Evolutionary conservation across 169 alveolate genomes (phyloP), one percentile per base, ranked within the genome.

Genomic region (Babesia ovata): DNA sequence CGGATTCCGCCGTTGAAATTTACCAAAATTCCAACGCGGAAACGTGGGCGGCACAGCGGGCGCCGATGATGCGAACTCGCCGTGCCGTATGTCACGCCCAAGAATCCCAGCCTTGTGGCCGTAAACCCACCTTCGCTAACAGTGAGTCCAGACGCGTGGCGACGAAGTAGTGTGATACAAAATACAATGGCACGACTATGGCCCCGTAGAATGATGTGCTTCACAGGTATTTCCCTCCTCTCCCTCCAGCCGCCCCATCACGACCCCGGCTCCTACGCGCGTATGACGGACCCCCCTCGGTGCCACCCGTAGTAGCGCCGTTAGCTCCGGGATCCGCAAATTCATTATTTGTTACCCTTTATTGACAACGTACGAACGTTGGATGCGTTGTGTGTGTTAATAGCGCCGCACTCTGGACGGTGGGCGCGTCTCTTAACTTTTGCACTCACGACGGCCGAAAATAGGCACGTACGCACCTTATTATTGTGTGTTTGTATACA

Each of bases 191-290:
- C 33, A 4, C 53, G 76, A 54, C 65, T 29, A 12, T 29, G 67
- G 33, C 56, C 76, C 76, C 29, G 33, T 33, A 28, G 21, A 24
- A 36, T 33, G 39, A 33, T 33, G 39, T 33, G 39, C 39, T 33
- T 33, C 39, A 4, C 10, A 33, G 39, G 39, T 6, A 33, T 33
- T 33, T 33, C 39, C 39, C 39, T 36, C 22, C 46, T 53, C 57
- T 67, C 76, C 76, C 63, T 10, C 13, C 76, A 16, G 36, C 24
- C 29, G 76, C 76, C 76, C 76, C 76, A 67, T 67, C 53, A 42
- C 63, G 28, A 12, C 56, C 42, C 36, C 39, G 12, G 67, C 53
- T 48, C 58, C 52, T 2, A 46, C 56, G 76, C 70, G 24, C 50
- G 54, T 29, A 61, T 4, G 39, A 33, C 39, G 39, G 39, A 33